Base-by-base conservation (phyloP, 2,329 filamentous ascomycete genomes). In the Davidsoniella australis region DNA sequence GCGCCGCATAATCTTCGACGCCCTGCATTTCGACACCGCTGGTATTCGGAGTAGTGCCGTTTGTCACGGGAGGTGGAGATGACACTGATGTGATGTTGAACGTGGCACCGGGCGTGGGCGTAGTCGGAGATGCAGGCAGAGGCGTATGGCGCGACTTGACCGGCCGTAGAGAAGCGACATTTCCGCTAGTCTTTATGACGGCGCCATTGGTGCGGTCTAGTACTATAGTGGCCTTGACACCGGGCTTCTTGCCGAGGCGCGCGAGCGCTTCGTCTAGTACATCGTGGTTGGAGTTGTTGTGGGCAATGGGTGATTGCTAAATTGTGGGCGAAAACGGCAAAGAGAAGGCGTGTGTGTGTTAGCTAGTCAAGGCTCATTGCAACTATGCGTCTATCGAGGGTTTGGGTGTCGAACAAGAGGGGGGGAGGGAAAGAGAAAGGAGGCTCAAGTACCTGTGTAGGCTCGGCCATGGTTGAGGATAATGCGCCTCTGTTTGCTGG, bases 201-300 rank as follows among this genome's bases (percentile, higher is more conserved):
- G 81, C 73, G 47, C 83, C 84, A 18, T 75, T 80, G 12, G 73
- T 66, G 50, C 82, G 76, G 57, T 87, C 82, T 40, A 91, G 69
- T 49, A 86, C 76, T 45, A 91, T 71, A 49, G 82, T 83, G 57
- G 81, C 83, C 61, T 83, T 82, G 47, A 91, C 84, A 53, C 82
- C 83, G 26, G 82, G 74, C 59, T 89, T 89, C 60, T 82, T 81
- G 39, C 81, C 78, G 41, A 91, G 70, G 16, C 82, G 78, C 43
- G 73, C 75, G 53, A 88, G 73, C 54, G 75, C 66, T 67, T 78
- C 74, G 47, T 76, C 73, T 53, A 84, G 72, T 40, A 73, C 75
- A 57, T 83, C 78, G 53, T 75, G 69, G 54, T 67, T 33, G 68
- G 23, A 14, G 47, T 14, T 26, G 40, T 12, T 37, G 18, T 12